phyloP scores from a whole-genome alignment of 1,284 basidiomycete species.

The Xanthoconium separans region DNA sequence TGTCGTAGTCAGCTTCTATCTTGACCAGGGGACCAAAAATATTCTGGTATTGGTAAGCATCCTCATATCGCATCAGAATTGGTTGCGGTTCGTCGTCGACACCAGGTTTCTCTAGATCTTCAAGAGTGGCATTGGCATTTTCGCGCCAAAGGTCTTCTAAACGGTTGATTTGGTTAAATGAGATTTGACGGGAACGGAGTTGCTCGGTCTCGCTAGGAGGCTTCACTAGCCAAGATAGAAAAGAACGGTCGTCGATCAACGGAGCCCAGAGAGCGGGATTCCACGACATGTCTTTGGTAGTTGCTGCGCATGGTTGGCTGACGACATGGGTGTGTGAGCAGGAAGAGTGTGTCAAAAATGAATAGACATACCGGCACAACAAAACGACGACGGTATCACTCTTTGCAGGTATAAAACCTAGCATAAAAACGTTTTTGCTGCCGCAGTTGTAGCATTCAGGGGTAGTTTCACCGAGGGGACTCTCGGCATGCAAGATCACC shows the following conservation, averaged over 20 bases:
- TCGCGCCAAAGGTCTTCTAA: constrained; percentile 99
- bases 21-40: constrained; percentile 99
- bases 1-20: constrained; percentile 99
- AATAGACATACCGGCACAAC: constrained; percentile 79
- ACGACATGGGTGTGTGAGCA: constrained; percentile 10
- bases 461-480: constrained; percentile 93
- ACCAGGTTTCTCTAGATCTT: constrained; percentile 95
- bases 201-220: constrained; percentile 95
- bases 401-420: constrained; percentile 99
- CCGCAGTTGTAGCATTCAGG: constrained; percentile 99
- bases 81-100: constrained; percentile 96
- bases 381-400: constrained; percentile 98
- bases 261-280: constrained; percentile 98
- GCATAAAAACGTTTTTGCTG: constrained; percentile 99
- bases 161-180: constrained; percentile 94
- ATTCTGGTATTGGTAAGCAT: constrained; percentile 99
- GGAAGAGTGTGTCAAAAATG: not conserved
- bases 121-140: constrained; percentile 90
- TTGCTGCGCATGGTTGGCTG: constrained; percentile 96
- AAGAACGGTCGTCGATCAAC: constrained; percentile 96
- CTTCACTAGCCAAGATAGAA: constrained; percentile 98
- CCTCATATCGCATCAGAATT: constrained; percentile 90
- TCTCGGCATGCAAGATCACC: constrained; percentile 93
- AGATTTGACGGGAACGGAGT: constrained; percentile 92
- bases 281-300: constrained; percentile 98